Conservation (phyloP, 345 rosid species). For the Eucalyptus erythrocorys region DNA sequence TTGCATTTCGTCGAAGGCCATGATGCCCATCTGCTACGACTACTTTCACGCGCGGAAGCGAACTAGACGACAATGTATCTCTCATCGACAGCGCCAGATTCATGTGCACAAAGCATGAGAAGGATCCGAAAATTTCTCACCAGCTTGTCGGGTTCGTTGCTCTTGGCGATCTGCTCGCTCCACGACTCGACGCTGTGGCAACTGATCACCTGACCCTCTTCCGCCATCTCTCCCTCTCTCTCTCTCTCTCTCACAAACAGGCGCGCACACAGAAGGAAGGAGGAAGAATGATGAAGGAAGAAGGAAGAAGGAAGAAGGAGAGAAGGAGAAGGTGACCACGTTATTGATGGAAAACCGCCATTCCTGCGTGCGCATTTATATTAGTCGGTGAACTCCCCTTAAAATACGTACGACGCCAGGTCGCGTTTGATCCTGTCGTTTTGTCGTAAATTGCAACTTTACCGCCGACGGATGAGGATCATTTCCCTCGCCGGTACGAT, state of each 20-base stretch:
- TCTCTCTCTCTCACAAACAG: background rate
- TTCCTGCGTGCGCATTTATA: background rate
- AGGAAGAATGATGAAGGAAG: background rate
- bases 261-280: background rate
- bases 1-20: background rate
- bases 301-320: no score
- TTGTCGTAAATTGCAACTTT: background rate
- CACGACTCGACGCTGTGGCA: slow-evolving; percentile 64
- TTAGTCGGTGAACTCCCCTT: background rate
- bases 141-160: slow-evolving; percentile 53
- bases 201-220: slow-evolving; percentile 63
- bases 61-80: rapidly evolving
- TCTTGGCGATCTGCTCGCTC: slow-evolving; percentile 45
- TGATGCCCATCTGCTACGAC: background rate
- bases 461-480: background rate
- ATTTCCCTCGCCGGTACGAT: background rate
- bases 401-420: background rate
- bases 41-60: background rate
- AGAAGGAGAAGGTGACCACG: background rate
- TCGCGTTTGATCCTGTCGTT: background rate
- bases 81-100: background rate
- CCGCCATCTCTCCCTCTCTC: slow-evolving; percentile 13
- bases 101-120: background rate
- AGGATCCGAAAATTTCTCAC: slow-evolving; percentile 11
- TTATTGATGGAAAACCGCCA: background rate